A percentile compares a stretch with the other conserved stretches of the same genome.
Conservation (phyloP, 371 early-diverging fungal species). For the Dinochytrium kinnereticum region DNA sequence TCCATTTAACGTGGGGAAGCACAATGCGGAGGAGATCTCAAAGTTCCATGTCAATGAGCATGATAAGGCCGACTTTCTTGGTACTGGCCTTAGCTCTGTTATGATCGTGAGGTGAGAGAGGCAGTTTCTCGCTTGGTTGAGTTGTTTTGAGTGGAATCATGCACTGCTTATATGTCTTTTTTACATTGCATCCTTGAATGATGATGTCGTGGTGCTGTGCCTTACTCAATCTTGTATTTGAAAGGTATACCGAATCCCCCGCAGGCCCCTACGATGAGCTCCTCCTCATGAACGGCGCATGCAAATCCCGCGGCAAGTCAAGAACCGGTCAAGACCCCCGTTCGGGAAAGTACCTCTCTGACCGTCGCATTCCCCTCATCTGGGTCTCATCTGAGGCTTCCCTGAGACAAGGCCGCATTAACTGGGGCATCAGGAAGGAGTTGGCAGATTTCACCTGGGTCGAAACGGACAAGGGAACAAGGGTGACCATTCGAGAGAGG, state of each 20-base stretch:
- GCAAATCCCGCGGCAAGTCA: slow-evolving; percentile 14
- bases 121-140: background rate
- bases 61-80: slow-evolving; percentile 16
- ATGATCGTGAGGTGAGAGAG: slow-evolving; percentile 15
- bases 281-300: slow-evolving; percentile 8
- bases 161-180: background rate
- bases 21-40: background rate
- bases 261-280: slow-evolving; percentile 25
- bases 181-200: background rate
- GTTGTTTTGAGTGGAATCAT: background rate
- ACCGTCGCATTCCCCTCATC: slow-evolving; percentile 23
- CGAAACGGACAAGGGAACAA: slow-evolving; percentile 5
- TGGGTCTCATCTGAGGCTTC: slow-evolving; percentile 27
- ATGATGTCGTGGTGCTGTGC: background rate
- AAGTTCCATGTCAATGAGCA: background rate
- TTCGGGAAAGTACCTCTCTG: background rate
- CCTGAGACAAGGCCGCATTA: slow-evolving; percentile 19
- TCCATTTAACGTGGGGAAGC: background rate
- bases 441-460: slow-evolving; percentile 23
- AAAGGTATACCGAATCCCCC: slow-evolving; percentile 17
- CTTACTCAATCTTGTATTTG: background rate
- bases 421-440: slow-evolving; percentile 31
- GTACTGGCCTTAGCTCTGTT: background rate
- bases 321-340: background rate
- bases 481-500: slow-evolving; percentile 13